Evolutionary conservation across 108 stramenopile species (phyloP), one percentile per base, ranked within the genome.

Genomic region (Fistulifera solaris): DNA sequence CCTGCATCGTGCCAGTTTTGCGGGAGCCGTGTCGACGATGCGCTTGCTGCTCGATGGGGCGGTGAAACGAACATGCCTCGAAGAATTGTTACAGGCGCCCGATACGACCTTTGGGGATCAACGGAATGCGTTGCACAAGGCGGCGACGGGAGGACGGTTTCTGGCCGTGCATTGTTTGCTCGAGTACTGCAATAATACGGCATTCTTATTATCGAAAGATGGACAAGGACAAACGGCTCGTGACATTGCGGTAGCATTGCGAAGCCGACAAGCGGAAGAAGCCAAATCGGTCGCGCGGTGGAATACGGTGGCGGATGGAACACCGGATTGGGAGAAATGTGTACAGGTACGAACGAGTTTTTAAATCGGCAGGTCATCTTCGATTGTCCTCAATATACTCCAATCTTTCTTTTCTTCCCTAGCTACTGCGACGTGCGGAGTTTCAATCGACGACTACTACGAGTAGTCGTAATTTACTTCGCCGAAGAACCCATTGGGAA

Each of bases 61-160:
- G 8, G 8, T 6, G 31, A 35, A 35, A 35, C 3, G 31, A 3
- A 35, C 8, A n/a, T 35, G 8, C 8, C 21, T 24, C 64, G 61
- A 54, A 0, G 55, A 61, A 17, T 52, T 86, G 66, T 38, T 92
- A 21, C 58, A 82, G 0, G 77, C 80, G 0, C 64, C 45, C 55
- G 90, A 92, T 62, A 49, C 53, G 14, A 81, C 79, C 39, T 92
- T 86, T 76, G 81, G 80, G 1, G 90, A 92, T 63, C 39, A 58
- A 52, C 61, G 56, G 19, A 88, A 86, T 17, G 82, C 90, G 25
- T 59, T 92, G 16, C 90, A 92, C 64, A 92, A 92, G 55, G 90
- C 90, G 23, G 81, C 70, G 22, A 76, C 81, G 0, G 90, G 90
- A 35, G 90, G 90, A 0, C 63, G 90, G 23, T 77, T 73, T 40